Percentiles rank a stretch among this genome's conserved stretches.
These are phyloP conservation scores for Diaporthe amygdali DNA, from an alignment of 2,329 filamentous ascomycete species.

Conservation along the genomic window DNA sequence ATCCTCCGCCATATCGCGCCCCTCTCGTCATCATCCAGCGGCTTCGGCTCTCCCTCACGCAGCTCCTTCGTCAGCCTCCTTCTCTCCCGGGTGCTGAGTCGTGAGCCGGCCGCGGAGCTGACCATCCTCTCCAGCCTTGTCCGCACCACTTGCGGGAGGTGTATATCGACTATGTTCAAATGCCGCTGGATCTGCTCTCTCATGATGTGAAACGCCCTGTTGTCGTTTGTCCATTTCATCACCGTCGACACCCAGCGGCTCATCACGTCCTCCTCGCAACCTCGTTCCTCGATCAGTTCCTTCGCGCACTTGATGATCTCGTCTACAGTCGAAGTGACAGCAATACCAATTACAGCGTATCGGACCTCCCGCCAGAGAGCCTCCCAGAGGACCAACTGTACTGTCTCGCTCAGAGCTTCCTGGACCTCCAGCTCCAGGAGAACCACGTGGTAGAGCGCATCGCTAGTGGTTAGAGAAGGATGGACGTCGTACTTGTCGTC, in stretches of 20 bases:
- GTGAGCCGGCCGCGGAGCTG: background rate
- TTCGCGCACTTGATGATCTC: conserved; percentile 24
- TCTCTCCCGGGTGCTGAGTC: conserved; percentile 12
- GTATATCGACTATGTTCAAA: conserved; percentile 31
- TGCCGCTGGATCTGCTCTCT: conserved; percentile 34
- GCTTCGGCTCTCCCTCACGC: conserved; percentile 9
- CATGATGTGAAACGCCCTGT: conserved; percentile 28
- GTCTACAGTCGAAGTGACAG: conserved; percentile 26
- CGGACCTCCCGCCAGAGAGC: conserved; percentile 34
- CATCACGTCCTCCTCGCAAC: background rate
- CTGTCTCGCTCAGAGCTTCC: conserved; percentile 29
- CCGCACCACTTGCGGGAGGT: conserved; percentile 28
- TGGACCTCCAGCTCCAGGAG: conserved; percentile 30
- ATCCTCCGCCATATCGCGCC: conserved; percentile 29
- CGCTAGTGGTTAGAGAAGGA: conserved; percentile 34
- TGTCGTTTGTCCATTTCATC: conserved; percentile 27
- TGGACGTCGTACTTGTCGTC: conserved; percentile 36
- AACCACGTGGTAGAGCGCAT: conserved; percentile 34
- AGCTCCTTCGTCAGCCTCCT: conserved; percentile 8
- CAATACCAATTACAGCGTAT: conserved; percentile 33
- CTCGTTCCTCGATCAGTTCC: conserved; percentile 3
- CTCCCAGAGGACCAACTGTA: conserved; percentile 33
- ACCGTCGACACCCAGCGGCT: conserved; percentile 28
- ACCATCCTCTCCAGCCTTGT: conserved; percentile 22
- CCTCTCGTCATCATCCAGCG: conserved; percentile 24